Evolutionary conservation across 2,329 filamentous ascomycete species (phyloP), one percentile per base, ranked within the genome.

Genomic region (Cladophialophora psammophila): DNA sequence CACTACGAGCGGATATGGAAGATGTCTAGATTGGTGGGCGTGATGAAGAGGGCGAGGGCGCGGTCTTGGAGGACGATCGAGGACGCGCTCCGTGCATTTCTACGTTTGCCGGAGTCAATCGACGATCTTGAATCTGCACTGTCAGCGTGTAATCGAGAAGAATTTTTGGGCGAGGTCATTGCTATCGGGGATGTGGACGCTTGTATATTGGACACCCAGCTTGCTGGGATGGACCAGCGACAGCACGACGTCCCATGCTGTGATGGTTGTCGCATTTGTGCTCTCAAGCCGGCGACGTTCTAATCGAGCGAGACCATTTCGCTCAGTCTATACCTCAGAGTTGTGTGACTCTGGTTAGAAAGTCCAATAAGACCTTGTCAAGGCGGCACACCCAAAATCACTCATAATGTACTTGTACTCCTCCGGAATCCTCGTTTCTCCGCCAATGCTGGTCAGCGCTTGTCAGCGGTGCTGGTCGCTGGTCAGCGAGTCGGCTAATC

Each of bases 1-100:
- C 56, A 68, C 31, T 68, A 61, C 34, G 35, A 62, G 15, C 56
- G 61, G 36, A 38, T 68, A 10, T 64, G 65, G 65, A 65, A 62
- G 32, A 64, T 62, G 61, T 54, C 48, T 32, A 53, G 65, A 35
- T 57, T 68, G 38, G 53, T 64, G 7, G 65, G 52, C 40, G 65
- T 68, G 35, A 34, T 56, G 36, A 68, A 68, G 58, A n/a, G 57
- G 15, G 35, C 53, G 15, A 38, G 52, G n/a, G n/a, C 38, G 26
- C 36, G 61, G 5, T 65, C 52, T 18, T 64, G 65, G 62, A 42
- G 26, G 15, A 54, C 42, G 15, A 42, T 68, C 26, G 65, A 64
- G 52, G 57, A 64, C 9, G 52, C 58, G 53, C 53, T 68, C 15
- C 31, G 61, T 34, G 42, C 20, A 8, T 64, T 58, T 15, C n/a